Evolutionary conservation across 2,329 filamentous ascomycete species (phyloP).

Genomic region (Monosporascus sp.): DNA sequence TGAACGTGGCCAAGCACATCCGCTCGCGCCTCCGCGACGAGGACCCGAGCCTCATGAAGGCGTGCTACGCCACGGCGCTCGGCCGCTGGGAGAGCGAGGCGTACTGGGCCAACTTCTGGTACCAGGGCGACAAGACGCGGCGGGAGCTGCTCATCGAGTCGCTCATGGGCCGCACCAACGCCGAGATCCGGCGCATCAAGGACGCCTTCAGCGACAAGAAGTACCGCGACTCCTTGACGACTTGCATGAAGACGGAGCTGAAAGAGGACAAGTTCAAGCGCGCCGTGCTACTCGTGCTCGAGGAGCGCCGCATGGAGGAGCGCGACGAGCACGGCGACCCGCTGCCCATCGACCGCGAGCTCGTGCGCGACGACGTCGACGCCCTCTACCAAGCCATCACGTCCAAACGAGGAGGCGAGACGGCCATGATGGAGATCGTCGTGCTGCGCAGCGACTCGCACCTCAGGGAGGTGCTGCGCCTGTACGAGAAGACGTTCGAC

Average conservation of each 20-base stretch:
- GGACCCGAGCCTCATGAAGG: conserved; percentile 77
- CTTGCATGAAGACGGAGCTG: conserved; percentile 88
- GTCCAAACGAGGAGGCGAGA: conserved; percentile 78
- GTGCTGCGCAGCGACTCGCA: conserved; percentile 77
- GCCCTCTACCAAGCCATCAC: conserved; percentile 64
- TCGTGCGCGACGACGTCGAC: conserved; percentile 68
- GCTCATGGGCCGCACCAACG: conserved; percentile 83
- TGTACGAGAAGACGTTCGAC: conserved; percentile 69
- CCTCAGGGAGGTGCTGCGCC: conserved; percentile 70
- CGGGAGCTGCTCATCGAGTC: conserved; percentile 89
- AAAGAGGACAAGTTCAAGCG: conserved; percentile 95
- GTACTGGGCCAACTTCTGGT: conserved; percentile 98
- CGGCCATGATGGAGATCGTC: conserved; percentile 79
- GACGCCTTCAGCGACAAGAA: conserved; percentile 87
- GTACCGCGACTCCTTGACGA: conserved; percentile 73
- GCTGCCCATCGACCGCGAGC: conserved; percentile 51
- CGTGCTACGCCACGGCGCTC: conserved; percentile 82
- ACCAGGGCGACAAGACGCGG: conserved; percentile 78
- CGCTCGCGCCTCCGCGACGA: conserved; percentile 70
- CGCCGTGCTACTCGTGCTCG: conserved; percentile 77
- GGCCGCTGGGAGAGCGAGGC: conserved; percentile 90
- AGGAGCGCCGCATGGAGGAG: conserved; percentile 81
- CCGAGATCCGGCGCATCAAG: conserved; percentile 85
- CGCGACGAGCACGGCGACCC: conserved; percentile 58
- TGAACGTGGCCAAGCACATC: conserved; percentile 83